phyloP scores from a whole-genome alignment of 1,284 basidiomycete species.

The Austroboletus niveus region DNA sequence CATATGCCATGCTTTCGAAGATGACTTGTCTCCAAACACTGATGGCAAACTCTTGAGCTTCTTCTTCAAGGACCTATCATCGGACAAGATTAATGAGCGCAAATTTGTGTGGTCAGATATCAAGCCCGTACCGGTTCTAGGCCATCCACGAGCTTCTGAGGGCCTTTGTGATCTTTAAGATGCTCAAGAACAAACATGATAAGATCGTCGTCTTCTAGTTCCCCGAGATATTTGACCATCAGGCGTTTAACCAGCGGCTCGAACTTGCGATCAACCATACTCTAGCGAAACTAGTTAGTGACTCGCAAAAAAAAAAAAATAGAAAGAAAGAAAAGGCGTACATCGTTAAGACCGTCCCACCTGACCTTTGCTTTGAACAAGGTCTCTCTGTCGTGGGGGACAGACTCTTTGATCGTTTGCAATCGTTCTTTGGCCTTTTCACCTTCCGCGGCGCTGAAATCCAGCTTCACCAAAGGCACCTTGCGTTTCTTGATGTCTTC shows the following conservation, averaged over 20 bases:
- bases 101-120: not conserved
- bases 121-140: slow-evolving; percentile 75
- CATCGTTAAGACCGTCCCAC: slow-evolving; percentile 85
- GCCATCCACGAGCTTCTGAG: slow-evolving; percentile 80
- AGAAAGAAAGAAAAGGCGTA: slow-evolving; percentile 44
- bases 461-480: slow-evolving; percentile 79
- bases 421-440: slow-evolving; percentile 77
- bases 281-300: slow-evolving; percentile 38
- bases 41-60: slow-evolving; percentile 73
- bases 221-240: slow-evolving; percentile 83
- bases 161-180: slow-evolving; percentile 79
- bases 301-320: not conserved
- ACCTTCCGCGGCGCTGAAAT: slow-evolving; percentile 77
- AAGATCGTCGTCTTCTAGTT: slow-evolving; percentile 85
- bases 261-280: slow-evolving; percentile 76
- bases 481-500: slow-evolving; percentile 77
- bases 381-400: slow-evolving; percentile 70
- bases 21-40: slow-evolving; percentile 85
- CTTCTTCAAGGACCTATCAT: slow-evolving; percentile 81
- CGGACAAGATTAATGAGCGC: not conserved
- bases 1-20: slow-evolving; percentile 88
- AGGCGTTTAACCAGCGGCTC: slow-evolving; percentile 75
- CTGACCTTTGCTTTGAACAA: slow-evolving; percentile 79
- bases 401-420: slow-evolving; percentile 68
- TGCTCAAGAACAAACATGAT: slow-evolving; percentile 90